Conservation (phyloP, 2,329 filamentous ascomycete species). For the Arthrobotrys conoides region DNA sequence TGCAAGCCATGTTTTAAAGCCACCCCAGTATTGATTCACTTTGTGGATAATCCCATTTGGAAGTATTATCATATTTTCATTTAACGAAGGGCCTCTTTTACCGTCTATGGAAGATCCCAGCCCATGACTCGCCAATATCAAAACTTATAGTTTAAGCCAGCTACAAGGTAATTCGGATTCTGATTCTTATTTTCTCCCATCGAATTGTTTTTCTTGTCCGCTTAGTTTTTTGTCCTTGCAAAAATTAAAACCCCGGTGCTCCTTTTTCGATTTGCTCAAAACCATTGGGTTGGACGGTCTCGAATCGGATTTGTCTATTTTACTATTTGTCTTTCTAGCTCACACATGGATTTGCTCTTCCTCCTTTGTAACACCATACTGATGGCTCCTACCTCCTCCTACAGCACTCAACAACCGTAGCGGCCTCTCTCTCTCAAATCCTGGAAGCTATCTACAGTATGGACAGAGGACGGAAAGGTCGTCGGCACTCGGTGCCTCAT, state of each 20-base stretch:
- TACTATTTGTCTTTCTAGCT: slow-evolving; percentile 46
- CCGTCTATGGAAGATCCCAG: slow-evolving; percentile 40
- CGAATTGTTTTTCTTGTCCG: slow-evolving; percentile 27
- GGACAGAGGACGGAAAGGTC: slow-evolving; percentile 44
- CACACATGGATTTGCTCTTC: slow-evolving; percentile 55
- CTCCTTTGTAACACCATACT: slow-evolving; percentile 58
- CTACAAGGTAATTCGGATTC: slow-evolving; percentile 39
- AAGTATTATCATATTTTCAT: slow-evolving; percentile 48
- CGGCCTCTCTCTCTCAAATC: slow-evolving; percentile 20
- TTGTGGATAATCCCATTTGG: slow-evolving; percentile 54
- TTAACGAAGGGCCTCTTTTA: slow-evolving; percentile 49
- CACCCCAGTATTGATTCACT: slow-evolving; percentile 58
- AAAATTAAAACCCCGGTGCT: slow-evolving; percentile 11
- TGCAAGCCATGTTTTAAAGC: slow-evolving; percentile 61
- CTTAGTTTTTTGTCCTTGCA: slow-evolving; percentile 21
- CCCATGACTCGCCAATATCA: slow-evolving; percentile 56
- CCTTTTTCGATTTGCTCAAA: slow-evolving; percentile 45
- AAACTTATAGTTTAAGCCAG: slow-evolving; percentile 27
- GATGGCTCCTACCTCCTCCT: slow-evolving; percentile 50
- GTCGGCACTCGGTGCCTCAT: slow-evolving; percentile 58
- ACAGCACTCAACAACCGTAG: slow-evolving; percentile 47
- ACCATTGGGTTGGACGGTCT: slow-evolving; percentile 37
- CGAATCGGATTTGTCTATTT: slow-evolving; percentile 56
- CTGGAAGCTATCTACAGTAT: slow-evolving; percentile 24
- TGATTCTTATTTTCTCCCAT: slow-evolving; percentile 35